Conservation (phyloP, 2,329 filamentous ascomycete species). For the Penicillium hordei region DNA sequence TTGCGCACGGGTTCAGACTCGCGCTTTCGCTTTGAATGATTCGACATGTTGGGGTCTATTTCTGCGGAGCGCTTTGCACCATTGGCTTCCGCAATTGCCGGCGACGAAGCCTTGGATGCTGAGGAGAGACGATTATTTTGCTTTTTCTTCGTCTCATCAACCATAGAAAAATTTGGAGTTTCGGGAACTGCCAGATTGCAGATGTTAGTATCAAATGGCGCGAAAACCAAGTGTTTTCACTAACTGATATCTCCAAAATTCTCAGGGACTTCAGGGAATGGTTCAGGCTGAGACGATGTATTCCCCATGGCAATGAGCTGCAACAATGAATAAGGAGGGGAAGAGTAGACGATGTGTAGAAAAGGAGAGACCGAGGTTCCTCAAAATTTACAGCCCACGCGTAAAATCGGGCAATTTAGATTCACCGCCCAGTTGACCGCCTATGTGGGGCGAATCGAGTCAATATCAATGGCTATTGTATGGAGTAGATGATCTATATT, state of each 20-base stretch:
- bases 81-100: not conserved
- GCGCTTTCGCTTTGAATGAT: slow-evolving; percentile 31
- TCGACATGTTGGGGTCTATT: slow-evolving; percentile 11
- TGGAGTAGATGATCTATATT: not conserved
- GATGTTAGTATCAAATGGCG: not conserved
- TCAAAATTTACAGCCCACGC: slow-evolving; percentile 4
- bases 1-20: slow-evolving; percentile 13
- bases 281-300: slow-evolving; percentile 4
- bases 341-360: not conserved
- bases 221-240: not conserved
- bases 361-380: slow-evolving; percentile 1
- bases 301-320: slow-evolving; percentile 1
- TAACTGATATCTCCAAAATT: slow-evolving; percentile 1
- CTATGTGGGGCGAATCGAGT: not conserved
- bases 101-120: not conserved
- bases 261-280: not conserved
- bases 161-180: not conserved
- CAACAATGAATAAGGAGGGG: not conserved
- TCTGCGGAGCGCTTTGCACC: not conserved
- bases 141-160: slow-evolving; percentile 6
- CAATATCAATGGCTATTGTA: not conserved
- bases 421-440: slow-evolving; percentile 1
- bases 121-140: slow-evolving; percentile 7
- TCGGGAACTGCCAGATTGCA: slow-evolving; percentile 6
- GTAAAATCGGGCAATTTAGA: not conserved